phyloP scores from a whole-genome alignment of 805 yeast species.

The Candida boidinii region DNA sequence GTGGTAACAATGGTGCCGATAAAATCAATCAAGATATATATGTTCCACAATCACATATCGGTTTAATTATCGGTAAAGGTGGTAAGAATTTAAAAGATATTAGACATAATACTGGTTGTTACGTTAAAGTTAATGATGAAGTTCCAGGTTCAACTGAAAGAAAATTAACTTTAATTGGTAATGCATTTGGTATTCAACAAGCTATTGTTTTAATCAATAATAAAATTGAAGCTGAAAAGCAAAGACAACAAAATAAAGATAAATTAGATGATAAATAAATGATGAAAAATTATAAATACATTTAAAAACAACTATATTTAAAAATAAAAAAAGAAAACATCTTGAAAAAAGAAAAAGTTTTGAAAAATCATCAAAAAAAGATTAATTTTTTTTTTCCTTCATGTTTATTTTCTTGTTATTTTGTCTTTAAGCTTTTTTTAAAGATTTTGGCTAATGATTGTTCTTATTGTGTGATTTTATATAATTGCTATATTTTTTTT shows the following conservation, averaged over 20 bases:
- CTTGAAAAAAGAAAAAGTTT: too few relatives aligned
- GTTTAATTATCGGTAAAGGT: constrained; percentile 79
- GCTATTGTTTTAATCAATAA: constrained; percentile 68
- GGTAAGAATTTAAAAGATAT: constrained; percentile 78
- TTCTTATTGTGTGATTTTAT: too few relatives aligned
- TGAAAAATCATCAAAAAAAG: too few relatives aligned
- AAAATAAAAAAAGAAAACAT: too few relatives aligned
- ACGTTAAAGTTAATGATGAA: constrained; percentile 59
- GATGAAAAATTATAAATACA: too few relatives aligned
- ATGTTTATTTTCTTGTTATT: too few relatives aligned
- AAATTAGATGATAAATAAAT: background rate
- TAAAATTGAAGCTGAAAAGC: constrained; percentile 58
- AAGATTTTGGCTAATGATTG: too few relatives aligned
- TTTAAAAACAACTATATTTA: too few relatives aligned
- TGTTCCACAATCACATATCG: constrained; percentile 73
- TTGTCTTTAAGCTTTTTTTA: too few relatives aligned
- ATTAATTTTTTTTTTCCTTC: too few relatives aligned
- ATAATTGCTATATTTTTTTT: too few relatives aligned
- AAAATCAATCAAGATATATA: constrained; percentile 59
- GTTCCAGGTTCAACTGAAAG: constrained; percentile 51
- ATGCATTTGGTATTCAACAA: constrained; percentile 57
- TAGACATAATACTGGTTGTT: constrained; percentile 65
- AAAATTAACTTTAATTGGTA: constrained; percentile 59
- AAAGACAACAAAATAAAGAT: constrained; percentile 16
- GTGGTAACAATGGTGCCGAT: constrained; percentile 23